Evolutionary conservation across 2,329 filamentous ascomycete species (phyloP), one percentile per base, ranked within the genome.

Genomic region (Fusarium tanahbumbuense): DNA sequence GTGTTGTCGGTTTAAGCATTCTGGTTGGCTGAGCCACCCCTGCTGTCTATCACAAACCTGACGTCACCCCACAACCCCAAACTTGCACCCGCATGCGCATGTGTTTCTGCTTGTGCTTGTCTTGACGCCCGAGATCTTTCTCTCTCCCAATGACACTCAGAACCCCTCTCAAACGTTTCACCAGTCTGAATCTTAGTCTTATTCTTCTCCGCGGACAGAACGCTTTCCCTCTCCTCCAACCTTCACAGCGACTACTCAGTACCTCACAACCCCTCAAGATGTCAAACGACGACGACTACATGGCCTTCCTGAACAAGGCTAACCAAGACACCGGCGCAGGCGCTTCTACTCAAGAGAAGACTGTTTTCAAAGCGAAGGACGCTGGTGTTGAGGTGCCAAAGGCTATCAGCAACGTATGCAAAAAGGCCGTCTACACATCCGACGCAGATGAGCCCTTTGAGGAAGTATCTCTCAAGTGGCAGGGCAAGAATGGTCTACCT

Each of bases 371-470:
- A 79, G 77, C 85, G 28, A 80, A 81, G 47, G 87, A 89, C 73
- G 74, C 83, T 65, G 84, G 86, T 68, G 84, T 86, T 54, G 79
- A 85, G 64, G 85, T 94, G 56, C 93, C 94, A 9, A 80, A 83
- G 52, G 80, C 81, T 6, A 84, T 94, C 56, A 79, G 81, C 57
- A 78, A 81, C 42, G 84, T 82, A 10, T 81, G 81, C 56, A 83
- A 85, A 52, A 81, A 86, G 53, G 86, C 85, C 45, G 90, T 91
- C 76, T 97, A 96, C 79, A 80, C 88, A 18, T 96, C 91, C 67
- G 94, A 97, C 63, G 89, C 93, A 30, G 94, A 97, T 78, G 93
- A 97, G 83, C 90, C 91, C 7, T 97, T 97, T 79, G 89, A 92
- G 78, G 88, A 89, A 6, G 92, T 97, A 8, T 88, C 87, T 56